Evolutionary conservation across 2,329 filamentous ascomycete species (phyloP).

Genomic region (Arthrobotrys conoides): DNA sequence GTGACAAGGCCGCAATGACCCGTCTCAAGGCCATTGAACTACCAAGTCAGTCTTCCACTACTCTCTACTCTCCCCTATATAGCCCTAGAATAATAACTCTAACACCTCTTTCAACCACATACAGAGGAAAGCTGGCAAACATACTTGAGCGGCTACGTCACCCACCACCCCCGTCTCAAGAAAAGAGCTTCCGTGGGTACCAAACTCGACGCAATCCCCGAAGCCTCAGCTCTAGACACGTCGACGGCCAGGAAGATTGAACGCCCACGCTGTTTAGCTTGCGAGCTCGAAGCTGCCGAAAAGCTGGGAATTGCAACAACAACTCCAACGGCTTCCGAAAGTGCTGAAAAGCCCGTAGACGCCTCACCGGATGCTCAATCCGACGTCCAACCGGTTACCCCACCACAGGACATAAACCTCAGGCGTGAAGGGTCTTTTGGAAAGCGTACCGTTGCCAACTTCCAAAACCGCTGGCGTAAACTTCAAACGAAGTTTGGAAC

Average conservation of each 20-base stretch:
- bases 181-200: background rate
- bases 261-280: background rate
- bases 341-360: background rate
- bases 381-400: background rate
- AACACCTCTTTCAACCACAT: background rate
- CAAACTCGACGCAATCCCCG: background rate
- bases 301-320: background rate
- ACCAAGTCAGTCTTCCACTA: slow-evolving; percentile 16
- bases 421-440: background rate
- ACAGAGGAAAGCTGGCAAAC: background rate
- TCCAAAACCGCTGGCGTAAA: background rate
- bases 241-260: background rate
- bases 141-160: background rate
- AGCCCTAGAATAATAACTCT: background rate
- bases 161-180: background rate
- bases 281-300: background rate
- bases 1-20: slow-evolving; percentile 5
- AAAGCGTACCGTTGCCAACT: background rate
- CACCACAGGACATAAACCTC: background rate
- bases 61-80: background rate
- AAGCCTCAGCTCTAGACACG: background rate
- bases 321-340: background rate
- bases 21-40: slow-evolving; percentile 18
- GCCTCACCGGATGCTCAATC: background rate
- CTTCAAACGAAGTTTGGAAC: background rate